phyloP scores from a whole-genome alignment of 805 yeast genomes.

The Lachancea waltii region DNA sequence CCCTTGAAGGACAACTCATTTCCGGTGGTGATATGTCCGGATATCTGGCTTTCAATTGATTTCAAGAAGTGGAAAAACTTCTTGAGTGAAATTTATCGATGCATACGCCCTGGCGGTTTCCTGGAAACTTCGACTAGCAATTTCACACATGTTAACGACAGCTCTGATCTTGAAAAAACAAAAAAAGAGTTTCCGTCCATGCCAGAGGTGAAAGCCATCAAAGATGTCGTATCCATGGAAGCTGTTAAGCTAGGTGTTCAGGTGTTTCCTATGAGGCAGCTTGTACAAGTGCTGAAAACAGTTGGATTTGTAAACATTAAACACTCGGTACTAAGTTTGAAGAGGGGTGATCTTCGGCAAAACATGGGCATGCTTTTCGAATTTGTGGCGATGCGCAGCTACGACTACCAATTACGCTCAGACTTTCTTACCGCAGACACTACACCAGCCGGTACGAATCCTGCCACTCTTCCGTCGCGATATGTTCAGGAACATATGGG shows the following conservation, averaged over 20 bases:
- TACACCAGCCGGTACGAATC: constrained; percentile 17
- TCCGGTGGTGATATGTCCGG: constrained; percentile 26
- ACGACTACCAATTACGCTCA: constrained; percentile 18
- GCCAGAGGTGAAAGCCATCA: constrained; percentile 18
- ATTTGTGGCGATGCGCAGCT: constrained; percentile 17
- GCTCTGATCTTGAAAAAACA: constrained; percentile 3
- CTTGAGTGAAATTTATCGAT: constrained; percentile 24
- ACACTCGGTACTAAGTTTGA: constrained; percentile 22
- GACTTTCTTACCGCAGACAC: constrained; percentile 13
- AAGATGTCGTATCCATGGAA: constrained; percentile 21
- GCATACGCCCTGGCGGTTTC: constrained; percentile 29
- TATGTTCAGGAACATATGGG: constrained; percentile 27
- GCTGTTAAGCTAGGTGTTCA: constrained; percentile 26
- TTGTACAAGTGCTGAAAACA: constrained; percentile 21
- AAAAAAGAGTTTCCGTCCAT: constrained; percentile 15
- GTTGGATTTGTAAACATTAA: constrained; percentile 28
- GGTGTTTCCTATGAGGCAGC: constrained; percentile 24
- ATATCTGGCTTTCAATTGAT: constrained; percentile 24
- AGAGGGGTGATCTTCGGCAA: constrained; percentile 24
- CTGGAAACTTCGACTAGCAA: constrained; percentile 20
- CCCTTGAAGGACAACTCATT: constrained; percentile 24
- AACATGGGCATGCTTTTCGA: constrained; percentile 29
- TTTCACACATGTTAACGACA: constrained; percentile 17
- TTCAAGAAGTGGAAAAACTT: constrained; percentile 26
- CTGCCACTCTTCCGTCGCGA: constrained; percentile 20